These are phyloP conservation scores for Diaporthe capsici DNA, from an alignment of 2,329 filamentous ascomycete genomes.

Conservation along the genomic window DNA sequence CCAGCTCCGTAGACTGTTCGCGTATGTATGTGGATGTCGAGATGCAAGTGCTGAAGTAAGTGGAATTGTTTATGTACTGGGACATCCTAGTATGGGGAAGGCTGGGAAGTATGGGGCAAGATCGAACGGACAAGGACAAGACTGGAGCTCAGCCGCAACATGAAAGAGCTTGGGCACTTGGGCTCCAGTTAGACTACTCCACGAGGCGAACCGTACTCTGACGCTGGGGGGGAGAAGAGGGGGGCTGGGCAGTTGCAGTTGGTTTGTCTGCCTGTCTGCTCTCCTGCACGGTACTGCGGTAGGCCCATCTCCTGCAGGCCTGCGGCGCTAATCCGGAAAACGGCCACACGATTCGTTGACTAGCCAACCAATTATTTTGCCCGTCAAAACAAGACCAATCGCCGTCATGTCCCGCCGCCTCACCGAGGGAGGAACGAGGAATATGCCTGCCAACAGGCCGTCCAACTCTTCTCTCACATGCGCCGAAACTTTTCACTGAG, in stretches of 20 bases:
- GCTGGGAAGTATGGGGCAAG: slow-evolving; percentile 39
- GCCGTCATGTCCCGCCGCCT: not conserved
- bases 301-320: slow-evolving; percentile 13
- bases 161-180: slow-evolving; percentile 37
- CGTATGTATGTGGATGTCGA: slow-evolving; percentile 14
- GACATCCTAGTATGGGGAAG: slow-evolving; percentile 38
- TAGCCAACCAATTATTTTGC: slow-evolving; percentile 34
- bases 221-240: slow-evolving; percentile 8
- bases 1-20: not conserved
- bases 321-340: slow-evolving; percentile 31
- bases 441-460: slow-evolving; percentile 1
- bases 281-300: not conserved
- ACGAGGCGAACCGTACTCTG: slow-evolving; percentile 27
- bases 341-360: slow-evolving; percentile 24
- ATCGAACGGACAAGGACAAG: slow-evolving; percentile 1
- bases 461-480: not conserved
- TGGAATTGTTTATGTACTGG: slow-evolving; percentile 30
- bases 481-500: not conserved
- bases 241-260: slow-evolving; percentile 12
- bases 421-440: not conserved
- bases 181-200: slow-evolving; percentile 32
- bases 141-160: slow-evolving; percentile 9
- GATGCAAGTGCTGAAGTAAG: slow-evolving; percentile 22
- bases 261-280: slow-evolving; percentile 4
- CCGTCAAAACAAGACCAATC: slow-evolving; percentile 21